Base-by-base conservation (phyloP, 2,329 filamentous ascomycete species). In the Pezicula carpinea region DNA sequence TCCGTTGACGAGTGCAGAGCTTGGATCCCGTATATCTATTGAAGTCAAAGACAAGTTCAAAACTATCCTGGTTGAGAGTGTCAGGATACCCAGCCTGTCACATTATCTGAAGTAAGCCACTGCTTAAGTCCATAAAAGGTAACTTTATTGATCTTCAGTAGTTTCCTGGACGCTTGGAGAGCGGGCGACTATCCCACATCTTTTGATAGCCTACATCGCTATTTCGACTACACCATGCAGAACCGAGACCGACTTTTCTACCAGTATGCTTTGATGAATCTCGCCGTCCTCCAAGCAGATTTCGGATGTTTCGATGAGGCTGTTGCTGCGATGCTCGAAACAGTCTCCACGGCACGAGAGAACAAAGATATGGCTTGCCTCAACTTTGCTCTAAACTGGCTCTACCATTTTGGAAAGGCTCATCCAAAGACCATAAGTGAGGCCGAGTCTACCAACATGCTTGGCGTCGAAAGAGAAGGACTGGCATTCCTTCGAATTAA, bases 161-260 rank as follows among this genome's bases (percentile, higher is more conserved):
- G 85, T 56, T 97, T 95, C 61, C 82, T 96, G 13, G 91, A 99
- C 64, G 82, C 90, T 1, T 97, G 91, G 92, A 81, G 86, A 63
- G 83, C 89, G 3, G 92, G 92, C 4, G 90, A 97, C 66, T 95
- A 92, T 60, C 83, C 87, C 11, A 89, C 87, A 1, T 87, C 93
- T 0, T 93, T 96, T 62, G 92, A 99, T 60, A 85, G 85, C 55
- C 75, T 99, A 17, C 91, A 97, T 65, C 84, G 89, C 43, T 99
- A 96, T 66, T 99, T 96, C 59, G 93, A 99, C 65, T 96, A 96
- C 66, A 93, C 91, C 1, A 90, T 95, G 81, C 87, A 93, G 59
- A 87, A 83, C 55, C 75, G 83, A 50, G 87, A 95, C 59, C 83
- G 87, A 19, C 79, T 87, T 5, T 91, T 91, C 59, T 97, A 99